phyloP scores from a whole-genome alignment of 805 yeast genomes.

The Zygosaccharomyces pseudorouxii region DNA sequence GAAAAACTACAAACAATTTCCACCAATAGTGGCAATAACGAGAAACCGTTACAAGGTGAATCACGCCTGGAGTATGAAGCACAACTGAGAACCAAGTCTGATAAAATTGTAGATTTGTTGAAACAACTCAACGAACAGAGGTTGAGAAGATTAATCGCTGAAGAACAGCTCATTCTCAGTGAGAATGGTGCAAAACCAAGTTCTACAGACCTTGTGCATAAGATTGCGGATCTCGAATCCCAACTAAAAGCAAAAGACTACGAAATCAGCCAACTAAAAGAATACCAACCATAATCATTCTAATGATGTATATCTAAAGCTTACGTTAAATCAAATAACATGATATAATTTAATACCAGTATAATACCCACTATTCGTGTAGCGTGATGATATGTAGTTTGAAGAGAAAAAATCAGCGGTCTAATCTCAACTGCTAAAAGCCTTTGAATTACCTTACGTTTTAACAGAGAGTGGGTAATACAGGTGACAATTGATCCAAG shows the following conservation, averaged over 20 bases:
- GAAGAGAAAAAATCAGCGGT: conserved; percentile 14
- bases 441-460: background rate
- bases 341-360: background rate
- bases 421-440: conserved; percentile 27
- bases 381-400: background rate
- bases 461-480: background rate
- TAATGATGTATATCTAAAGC: too few species aligned
- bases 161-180: conserved; percentile 57
- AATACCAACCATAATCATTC: background rate
- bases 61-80: conserved; percentile 27
- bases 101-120: conserved; percentile 48
- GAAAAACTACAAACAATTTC: conserved; percentile 31
- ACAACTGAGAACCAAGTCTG: conserved; percentile 38
- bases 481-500: conserved; percentile 31
- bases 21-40: background rate
- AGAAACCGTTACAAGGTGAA: conserved; percentile 2
- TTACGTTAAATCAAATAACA: background rate
- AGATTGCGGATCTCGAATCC: conserved; percentile 48
- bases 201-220: conserved; percentile 51
- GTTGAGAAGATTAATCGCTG: conserved; percentile 60
- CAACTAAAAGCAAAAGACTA: conserved; percentile 48
- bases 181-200: conserved; percentile 53
- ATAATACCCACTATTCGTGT: background rate
- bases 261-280: conserved; percentile 38
- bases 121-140: conserved; percentile 61